Percentiles rank a stretch among this genome's conserved stretches.
phyloP scores from a whole-genome alignment of 495 filamentous ascomycete genomes.

The Friedmanniomyces simplex region DNA sequence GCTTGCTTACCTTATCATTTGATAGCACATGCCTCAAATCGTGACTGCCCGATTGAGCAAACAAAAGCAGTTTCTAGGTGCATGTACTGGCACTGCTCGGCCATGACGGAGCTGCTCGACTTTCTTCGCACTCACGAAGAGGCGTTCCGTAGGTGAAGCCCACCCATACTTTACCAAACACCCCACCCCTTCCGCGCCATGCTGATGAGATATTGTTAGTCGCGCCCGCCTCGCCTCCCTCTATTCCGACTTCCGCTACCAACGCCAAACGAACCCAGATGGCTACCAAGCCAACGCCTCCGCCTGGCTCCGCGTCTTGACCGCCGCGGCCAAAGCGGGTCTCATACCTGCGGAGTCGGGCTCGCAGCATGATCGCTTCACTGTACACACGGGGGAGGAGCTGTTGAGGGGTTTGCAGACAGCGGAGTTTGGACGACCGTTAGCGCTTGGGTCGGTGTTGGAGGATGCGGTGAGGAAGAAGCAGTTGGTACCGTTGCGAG shows the following conservation, averaged over 20 bases:
- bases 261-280: slow-evolving; percentile 75
- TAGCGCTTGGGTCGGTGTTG: slow-evolving; percentile 71
- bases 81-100: no score
- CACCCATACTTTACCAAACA: no score
- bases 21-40: neutral
- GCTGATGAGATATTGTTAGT: slow-evolving; percentile 21
- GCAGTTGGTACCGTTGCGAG: slow-evolving; percentile 56
- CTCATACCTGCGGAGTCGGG: slow-evolving; percentile 41
- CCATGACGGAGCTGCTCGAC: slow-evolving; percentile 37
- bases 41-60: neutral
- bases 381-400: slow-evolving; percentile 56
- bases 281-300: slow-evolving; percentile 76
- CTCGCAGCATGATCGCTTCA: slow-evolving; percentile 40
- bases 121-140: slow-evolving; percentile 54
- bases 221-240: slow-evolving; percentile 81
- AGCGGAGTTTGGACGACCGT: slow-evolving; percentile 69
- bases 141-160: slow-evolving; percentile 50
- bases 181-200: neutral
- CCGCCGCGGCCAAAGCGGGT: slow-evolving; percentile 56
- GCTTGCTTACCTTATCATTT: no score
- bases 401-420: slow-evolving; percentile 62
- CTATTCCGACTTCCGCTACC: slow-evolving; percentile 82
- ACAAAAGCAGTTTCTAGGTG: neutral
- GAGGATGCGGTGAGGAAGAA: slow-evolving; percentile 58
- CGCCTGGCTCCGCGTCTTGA: slow-evolving; percentile 72